Evolutionary conservation across 2,329 filamentous ascomycete species (phyloP), one percentile per base, ranked within the genome.

Genomic region (Aschersonia sp.): DNA sequence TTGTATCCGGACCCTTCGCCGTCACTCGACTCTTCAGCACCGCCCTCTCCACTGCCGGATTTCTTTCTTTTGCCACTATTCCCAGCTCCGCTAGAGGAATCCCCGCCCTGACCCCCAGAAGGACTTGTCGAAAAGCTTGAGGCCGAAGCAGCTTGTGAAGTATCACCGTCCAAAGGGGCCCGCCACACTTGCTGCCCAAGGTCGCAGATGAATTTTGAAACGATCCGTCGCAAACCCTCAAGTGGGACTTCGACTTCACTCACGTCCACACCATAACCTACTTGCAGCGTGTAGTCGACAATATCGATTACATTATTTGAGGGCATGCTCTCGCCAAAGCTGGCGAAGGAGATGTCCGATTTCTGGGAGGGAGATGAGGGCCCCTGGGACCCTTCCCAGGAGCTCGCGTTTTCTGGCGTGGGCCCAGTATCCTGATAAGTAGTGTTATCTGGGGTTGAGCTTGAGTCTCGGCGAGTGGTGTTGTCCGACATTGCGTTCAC

Each of bases 221-320:
- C 62, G 1, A 66, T 52, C 0, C 51, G 55, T 6, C 61, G 62
- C 5, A 63, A 50, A n/a, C 56, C 55, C 1, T 54, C 50, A 1
- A 53, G 53, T 0, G 61, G 48, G 4, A 59, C 58, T n/a, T 56
- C 55, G 0, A 58, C 50, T 12, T 66, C 63, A 4, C 59, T 55
- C 9, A 65, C 52, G 22, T 67, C 63, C 1, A 67, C 53, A 2
- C 65, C 65, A 46, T 66, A 67, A 5, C 62, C 59, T 0, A 66
- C 45, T 35, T 67, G 65, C 0, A 67, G 56, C 0, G 60, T 56
- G 43, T 65, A 67, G 41, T 61, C 59, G 14, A 67, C 55, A 2
- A 67, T 51, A 0, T 56, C 52, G 11, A 65, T 63, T 11, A 59
- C 58, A 45, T 67, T 65, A 2, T 65, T 62, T 2, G 53, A 48